A percentile compares a stretch with the other conserved stretches of the same genome.
Conservation (phyloP, 768 basidiomycete species). For the Boletus huronensis region DNA sequence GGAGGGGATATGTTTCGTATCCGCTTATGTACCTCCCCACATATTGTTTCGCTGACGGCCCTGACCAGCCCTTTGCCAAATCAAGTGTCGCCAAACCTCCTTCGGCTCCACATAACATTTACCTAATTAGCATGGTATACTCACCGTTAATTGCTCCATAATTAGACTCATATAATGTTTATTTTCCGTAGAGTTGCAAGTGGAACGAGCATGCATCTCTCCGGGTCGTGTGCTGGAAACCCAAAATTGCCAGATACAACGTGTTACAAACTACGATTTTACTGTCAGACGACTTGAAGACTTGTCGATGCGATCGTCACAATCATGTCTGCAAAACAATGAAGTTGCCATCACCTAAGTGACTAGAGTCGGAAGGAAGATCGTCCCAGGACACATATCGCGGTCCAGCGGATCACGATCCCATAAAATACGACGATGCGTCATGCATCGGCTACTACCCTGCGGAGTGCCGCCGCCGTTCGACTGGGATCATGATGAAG, state of each 20-base stretch:
- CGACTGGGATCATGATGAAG: background rate
- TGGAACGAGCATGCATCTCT: too few species aligned
- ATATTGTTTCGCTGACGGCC: background rate
- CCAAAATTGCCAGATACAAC: too few species aligned
- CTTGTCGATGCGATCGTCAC: background rate
- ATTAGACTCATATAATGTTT: too few species aligned
- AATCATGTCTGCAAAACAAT: background rate
- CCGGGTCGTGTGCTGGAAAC: too few species aligned
- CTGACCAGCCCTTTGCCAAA: slow-evolving; percentile 18
- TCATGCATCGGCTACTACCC: background rate
- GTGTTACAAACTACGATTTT: too few species aligned
- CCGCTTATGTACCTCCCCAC: slow-evolving; percentile 27
- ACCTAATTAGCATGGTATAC: too few species aligned
- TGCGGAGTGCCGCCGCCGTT: background rate
- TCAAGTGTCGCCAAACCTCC: too few species aligned
- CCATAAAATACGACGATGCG: background rate
- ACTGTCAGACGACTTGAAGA: too few species aligned
- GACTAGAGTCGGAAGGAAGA: background rate
- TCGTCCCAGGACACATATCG: background rate
- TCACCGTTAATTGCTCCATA: too few species aligned
- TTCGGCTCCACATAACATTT: too few species aligned
- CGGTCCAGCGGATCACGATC: background rate
- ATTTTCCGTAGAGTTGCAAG: too few species aligned
- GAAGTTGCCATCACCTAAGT: background rate
- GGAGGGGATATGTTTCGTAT: slow-evolving; percentile 16